Percentiles rank a stretch among this genome's conserved stretches.
phyloP scores from a whole-genome alignment of 768 basidiomycete species.

The Mycena vulgaris region DNA sequence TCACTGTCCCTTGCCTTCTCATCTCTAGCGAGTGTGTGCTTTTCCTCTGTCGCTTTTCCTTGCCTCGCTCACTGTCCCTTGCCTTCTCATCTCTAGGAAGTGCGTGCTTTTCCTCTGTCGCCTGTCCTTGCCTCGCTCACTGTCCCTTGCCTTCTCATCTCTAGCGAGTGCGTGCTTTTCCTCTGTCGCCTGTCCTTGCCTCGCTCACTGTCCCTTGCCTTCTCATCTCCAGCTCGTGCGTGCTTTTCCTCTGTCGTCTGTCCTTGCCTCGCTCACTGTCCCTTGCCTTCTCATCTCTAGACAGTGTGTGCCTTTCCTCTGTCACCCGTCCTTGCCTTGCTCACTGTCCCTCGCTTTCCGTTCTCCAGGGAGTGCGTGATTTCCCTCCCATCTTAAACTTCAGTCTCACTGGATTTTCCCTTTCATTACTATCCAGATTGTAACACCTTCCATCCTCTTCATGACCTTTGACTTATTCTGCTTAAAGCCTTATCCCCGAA shows the following conservation, averaged over 20 bases:
- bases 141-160: neutral
- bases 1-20: neutral
- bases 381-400: neutral
- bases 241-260: neutral
- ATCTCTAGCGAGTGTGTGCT: neutral
- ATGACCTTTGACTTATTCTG: neutral
- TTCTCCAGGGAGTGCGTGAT: neutral
- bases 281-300: conserved; percentile 11
- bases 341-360: neutral
- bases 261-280: conserved; percentile 2
- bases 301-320: neutral
- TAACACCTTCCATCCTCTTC: neutral
- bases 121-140: neutral
- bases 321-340: neutral
- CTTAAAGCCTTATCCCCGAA: neutral
- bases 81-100: neutral
- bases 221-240: neutral
- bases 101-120: neutral
- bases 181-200: neutral
- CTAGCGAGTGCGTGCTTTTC: conserved; percentile 7
- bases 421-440: neutral
- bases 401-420: neutral
- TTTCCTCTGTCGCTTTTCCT: neutral
- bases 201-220: neutral
- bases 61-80: neutral